Percentiles rank a stretch among this genome's conserved stretches.
Conservation (phyloP, 768 basidiomycete species). For the Tricholoma terreum region DNA sequence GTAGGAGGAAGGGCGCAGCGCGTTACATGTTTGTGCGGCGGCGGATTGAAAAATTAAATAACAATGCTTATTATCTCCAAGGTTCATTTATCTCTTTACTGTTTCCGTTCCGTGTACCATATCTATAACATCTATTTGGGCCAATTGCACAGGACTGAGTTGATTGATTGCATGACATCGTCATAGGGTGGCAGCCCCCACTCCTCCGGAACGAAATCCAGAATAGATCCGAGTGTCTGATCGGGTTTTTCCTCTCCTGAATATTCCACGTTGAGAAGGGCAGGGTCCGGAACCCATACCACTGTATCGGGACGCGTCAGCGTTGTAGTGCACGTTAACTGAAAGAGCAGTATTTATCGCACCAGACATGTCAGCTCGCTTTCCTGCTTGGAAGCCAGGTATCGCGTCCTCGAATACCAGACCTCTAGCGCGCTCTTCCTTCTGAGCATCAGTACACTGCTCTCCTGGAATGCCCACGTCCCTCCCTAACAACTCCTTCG, state of each 20-base stretch:
- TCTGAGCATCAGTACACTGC: conserved; percentile 31
- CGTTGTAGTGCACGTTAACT: neutral
- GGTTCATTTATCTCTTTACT: neutral
- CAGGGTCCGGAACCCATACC: conserved; percentile 81
- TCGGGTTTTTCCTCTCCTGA: conserved; percentile 53
- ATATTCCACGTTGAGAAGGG: conserved; percentile 53
- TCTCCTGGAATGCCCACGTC: conserved; percentile 51
- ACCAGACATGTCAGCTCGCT: conserved; percentile 87
- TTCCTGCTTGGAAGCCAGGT: conserved; percentile 75
- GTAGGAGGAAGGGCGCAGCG: neutral
- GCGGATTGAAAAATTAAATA: too few relatives aligned
- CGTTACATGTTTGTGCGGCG: neutral
- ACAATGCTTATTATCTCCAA: neutral
- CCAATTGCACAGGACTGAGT: neutral
- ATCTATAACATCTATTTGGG: neutral
- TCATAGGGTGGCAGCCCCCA: conserved; percentile 80
- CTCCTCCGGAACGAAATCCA: conserved; percentile 73
- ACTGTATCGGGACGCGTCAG: conserved; percentile 39
- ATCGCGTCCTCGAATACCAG: conserved; percentile 84
- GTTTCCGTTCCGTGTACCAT: neutral
- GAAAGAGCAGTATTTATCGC: conserved; percentile 14
- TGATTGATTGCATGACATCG: neutral
- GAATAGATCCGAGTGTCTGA: conserved; percentile 56
- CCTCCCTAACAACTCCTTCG: conserved; percentile 52
- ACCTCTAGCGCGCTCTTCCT: conserved; percentile 53